These are phyloP conservation scores for Chlamydomonas reinhardtii DNA, from an alignment of 163 green algal genomes.

Conservation along the genomic window DNA sequence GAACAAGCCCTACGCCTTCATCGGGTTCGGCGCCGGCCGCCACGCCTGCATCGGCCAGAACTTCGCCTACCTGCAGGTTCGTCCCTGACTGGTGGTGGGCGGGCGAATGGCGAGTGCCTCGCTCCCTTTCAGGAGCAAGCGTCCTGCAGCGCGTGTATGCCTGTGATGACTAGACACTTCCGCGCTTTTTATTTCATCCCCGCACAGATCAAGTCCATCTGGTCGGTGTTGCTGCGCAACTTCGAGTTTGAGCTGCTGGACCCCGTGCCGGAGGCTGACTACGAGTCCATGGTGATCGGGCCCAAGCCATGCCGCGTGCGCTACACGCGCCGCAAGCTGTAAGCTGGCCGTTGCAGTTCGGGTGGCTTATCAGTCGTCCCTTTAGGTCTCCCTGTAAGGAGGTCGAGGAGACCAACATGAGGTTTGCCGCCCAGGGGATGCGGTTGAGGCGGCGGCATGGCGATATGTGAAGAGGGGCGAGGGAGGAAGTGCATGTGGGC, in stretches of 20 bases:
- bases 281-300: conserved; percentile 96
- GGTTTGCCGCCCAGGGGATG: too few species aligned
- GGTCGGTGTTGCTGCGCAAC: conserved; percentile 93
- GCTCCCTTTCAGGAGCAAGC: too few species aligned
- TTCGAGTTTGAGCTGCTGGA: conserved; percentile 98
- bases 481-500: too few species aligned
- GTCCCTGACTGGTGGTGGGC: not conserved
- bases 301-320: conserved; percentile 91
- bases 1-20: conserved; percentile 91
- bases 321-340: conserved; percentile 85
- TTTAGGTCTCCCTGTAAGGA: too few species aligned
- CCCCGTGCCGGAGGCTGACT: conserved; percentile 93
- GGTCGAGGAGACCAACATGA: too few species aligned
- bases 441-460: too few species aligned
- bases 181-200: too few species aligned
- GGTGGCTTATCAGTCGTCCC: too few species aligned
- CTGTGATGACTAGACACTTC: too few species aligned
- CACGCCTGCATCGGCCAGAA: conserved; percentile 98
- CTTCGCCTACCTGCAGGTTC: conserved; percentile 94
- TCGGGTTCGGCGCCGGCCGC: conserved; percentile 96
- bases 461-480: too few species aligned
- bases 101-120: not conserved
- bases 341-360: not conserved
- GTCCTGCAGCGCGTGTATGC: too few species aligned
- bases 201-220: conserved; percentile 97